Conservation (phyloP, 306 rosid genomes). For the Prunus mira region DNA sequence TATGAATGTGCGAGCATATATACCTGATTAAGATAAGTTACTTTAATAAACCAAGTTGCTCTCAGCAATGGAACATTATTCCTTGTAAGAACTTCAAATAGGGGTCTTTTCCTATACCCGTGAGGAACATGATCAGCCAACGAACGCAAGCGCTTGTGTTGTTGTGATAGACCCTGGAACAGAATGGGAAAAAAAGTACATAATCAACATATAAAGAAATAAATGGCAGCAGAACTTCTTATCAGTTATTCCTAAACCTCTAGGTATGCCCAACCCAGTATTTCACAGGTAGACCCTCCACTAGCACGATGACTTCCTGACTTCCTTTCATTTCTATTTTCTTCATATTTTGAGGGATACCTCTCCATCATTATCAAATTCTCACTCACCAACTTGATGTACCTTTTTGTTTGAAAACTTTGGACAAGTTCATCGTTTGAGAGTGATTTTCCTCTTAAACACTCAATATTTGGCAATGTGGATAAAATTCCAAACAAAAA, state of each 20-base stretch:
- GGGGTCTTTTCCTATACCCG: constrained; percentile 68
- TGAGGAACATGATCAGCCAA: constrained; percentile 89
- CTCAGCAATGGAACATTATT: constrained; percentile 92
- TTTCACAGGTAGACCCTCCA: background rate
- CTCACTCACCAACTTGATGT: background rate
- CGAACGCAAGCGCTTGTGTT: constrained; percentile 71
- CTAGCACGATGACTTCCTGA: no score
- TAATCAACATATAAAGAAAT: background rate
- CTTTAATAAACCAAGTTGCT: constrained; percentile 96
- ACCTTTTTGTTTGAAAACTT: background rate
- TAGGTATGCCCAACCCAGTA: constrained; percentile 1
- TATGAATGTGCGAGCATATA: constrained; percentile 10
- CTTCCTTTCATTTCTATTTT: background rate
- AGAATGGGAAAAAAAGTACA: background rate
- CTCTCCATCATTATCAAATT: background rate
- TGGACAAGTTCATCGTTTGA: background rate
- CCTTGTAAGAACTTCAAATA: constrained; percentile 79
- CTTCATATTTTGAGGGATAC: background rate
- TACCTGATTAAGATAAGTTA: constrained; percentile 92
- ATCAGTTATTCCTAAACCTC: background rate
- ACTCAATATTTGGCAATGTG: background rate
- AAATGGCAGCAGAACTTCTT: background rate
- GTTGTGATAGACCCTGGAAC: constrained; percentile 90
- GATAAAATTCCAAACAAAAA: background rate
- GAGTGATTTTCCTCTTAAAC: background rate